These are phyloP conservation scores for Myotisia sp. DNA, from an alignment of 2,329 filamentous ascomycete genomes.

Conservation along the genomic window DNA sequence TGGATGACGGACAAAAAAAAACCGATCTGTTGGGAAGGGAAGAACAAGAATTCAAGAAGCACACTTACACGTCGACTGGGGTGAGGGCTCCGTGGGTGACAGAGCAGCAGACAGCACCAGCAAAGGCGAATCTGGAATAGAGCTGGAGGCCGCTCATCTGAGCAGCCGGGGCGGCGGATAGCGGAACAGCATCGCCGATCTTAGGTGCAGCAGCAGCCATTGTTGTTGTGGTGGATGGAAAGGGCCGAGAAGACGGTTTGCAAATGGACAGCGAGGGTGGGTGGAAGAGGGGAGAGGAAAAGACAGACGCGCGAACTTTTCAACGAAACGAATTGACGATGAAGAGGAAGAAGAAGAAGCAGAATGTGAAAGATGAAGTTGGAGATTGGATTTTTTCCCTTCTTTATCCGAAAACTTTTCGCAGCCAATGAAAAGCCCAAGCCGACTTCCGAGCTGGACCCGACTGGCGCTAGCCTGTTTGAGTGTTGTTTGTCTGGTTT, in stretches of 20 bases:
- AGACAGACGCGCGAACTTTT: neutral
- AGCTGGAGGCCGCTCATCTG: conserved; percentile 45
- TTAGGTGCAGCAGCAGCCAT: neutral
- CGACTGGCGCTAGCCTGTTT: neutral
- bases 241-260: no score
- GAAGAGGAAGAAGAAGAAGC: neutral
- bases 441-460: neutral
- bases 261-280: neutral
- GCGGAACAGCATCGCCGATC: neutral
- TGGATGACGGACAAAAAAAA: neutral
- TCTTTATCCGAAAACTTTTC: neutral
- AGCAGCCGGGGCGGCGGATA: conserved; percentile 12
- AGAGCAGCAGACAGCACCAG: conserved; percentile 94
- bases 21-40: neutral
- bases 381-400: neutral
- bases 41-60: neutral
- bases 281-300: neutral
- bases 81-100: conserved; percentile 94
- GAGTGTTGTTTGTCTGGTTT: neutral
- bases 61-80: conserved; percentile 95
- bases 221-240: neutral
- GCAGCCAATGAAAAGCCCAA: no score
- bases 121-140: conserved; percentile 93
- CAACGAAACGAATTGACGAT: neutral
- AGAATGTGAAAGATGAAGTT: neutral